phyloP scores from a whole-genome alignment of 1,284 basidiomycete genomes.

The Flammula alnicola region DNA sequence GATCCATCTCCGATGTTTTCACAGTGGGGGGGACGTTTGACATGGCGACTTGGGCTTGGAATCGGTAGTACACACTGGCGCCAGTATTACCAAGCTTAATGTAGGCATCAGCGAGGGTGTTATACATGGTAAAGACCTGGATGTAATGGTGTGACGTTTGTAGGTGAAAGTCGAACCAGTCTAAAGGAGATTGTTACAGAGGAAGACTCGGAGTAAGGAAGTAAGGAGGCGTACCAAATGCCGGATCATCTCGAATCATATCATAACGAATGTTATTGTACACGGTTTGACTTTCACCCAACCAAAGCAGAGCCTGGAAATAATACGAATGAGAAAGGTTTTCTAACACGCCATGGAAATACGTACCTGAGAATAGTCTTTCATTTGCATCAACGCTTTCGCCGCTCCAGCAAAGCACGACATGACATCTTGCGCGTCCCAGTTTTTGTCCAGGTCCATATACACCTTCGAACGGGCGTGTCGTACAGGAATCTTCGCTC shows the following conservation, averaged over 20 bases:
- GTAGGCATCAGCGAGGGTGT: constrained; percentile 2
- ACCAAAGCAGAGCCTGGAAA: constrained; percentile 8
- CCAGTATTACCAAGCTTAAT: constrained; percentile 7
- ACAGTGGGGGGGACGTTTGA: too few relatives aligned
- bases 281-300: background rate
- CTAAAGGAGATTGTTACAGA: background rate
- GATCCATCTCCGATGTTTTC: too few relatives aligned
- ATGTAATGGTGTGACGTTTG: background rate
- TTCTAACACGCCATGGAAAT: too few relatives aligned
- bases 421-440: constrained; percentile 4
- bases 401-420: constrained; percentile 4
- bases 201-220: background rate
- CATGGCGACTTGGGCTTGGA: background rate
- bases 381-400: constrained; percentile 4
- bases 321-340: too few relatives aligned
- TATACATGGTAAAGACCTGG: background rate
- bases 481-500: background rate
- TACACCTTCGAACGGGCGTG: background rate
- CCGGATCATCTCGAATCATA: background rate
- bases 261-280: background rate
- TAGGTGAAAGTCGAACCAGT: constrained; percentile 4
- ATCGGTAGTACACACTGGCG: background rate
- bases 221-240: background rate
- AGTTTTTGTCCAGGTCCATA: constrained; percentile 2
- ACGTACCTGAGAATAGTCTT: constrained; percentile 1